Percentiles rank a stretch among this genome's conserved stretches.
These are phyloP conservation scores for Phytophthora tubulina DNA, from an alignment of 352 stramenopile species.

Conservation along the genomic window DNA sequence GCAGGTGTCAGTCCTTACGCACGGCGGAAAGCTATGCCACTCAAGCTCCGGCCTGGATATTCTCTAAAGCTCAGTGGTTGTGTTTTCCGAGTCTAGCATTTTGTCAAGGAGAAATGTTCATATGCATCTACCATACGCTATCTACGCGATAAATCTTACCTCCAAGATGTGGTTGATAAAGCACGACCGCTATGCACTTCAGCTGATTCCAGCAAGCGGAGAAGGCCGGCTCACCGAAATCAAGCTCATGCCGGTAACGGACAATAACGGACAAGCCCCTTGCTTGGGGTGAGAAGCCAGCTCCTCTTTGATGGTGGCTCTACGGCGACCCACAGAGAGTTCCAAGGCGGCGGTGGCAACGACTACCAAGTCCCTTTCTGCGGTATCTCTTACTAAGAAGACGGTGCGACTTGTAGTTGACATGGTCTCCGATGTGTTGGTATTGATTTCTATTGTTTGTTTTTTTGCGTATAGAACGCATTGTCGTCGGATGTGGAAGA, in stretches of 20 bases:
- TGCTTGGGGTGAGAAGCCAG: neutral
- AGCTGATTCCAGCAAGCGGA: neutral
- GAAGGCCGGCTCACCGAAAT: conserved; percentile 8
- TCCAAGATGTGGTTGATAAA: neutral
- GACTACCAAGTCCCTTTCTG: conserved; percentile 66
- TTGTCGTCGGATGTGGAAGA: conserved; percentile 63
- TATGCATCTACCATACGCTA: no score
- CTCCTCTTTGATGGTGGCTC: conserved; percentile 25
- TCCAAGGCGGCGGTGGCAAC: conserved; percentile 54
- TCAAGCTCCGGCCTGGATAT: no score
- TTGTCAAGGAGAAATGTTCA: no score
- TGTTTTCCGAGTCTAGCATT: no score
- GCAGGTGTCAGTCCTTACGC: conserved; percentile 9
- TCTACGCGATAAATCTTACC: no score
- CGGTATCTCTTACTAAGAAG: conserved; percentile 68
- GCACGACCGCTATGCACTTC: conserved; percentile 5
- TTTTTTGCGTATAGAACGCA: conserved; percentile 44
- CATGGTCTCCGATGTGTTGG: neutral
- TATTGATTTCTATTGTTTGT: neutral
- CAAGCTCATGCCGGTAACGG: conserved; percentile 6
- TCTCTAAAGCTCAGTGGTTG: no score
- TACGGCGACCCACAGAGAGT: conserved; percentile 53
- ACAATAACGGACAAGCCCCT: conserved; percentile 23
- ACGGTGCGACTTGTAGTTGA: conserved; percentile 40
- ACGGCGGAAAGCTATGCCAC: conserved; percentile 15